Conservation (phyloP, 2,329 filamentous ascomycete genomes). For the Macrophomina tecta region DNA sequence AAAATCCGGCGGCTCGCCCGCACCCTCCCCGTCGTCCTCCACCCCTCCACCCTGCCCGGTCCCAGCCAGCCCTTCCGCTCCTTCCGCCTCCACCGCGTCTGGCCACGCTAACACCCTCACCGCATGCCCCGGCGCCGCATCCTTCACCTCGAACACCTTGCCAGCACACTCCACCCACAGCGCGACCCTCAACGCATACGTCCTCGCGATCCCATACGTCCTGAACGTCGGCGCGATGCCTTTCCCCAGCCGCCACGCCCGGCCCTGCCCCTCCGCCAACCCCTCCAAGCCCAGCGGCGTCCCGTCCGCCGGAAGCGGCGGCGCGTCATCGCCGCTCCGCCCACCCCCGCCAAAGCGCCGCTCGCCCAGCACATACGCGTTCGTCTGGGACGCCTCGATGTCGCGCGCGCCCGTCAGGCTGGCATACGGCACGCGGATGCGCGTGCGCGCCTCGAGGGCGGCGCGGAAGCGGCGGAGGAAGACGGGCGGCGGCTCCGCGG, state of each 20-base stretch:
- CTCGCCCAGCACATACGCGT: not conserved
- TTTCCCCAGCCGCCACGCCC: not conserved
- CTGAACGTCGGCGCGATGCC: conserved; percentile 35
- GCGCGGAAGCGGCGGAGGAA: conserved; percentile 37
- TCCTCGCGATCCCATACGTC: conserved; percentile 36
- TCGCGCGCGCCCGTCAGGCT: not conserved
- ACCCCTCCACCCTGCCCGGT: not conserved
- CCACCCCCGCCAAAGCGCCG: not conserved
- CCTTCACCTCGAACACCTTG: conserved; percentile 34
- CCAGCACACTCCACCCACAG: conserved; percentile 39
- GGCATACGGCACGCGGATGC: conserved; percentile 32
- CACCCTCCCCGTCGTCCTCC: not conserved
- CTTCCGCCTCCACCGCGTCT: no score
- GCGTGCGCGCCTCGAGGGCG: conserved; percentile 31
- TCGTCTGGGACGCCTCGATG: no score
- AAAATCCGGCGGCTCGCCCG: no score
- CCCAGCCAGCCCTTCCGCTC: not conserved
- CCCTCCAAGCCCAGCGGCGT: not conserved
- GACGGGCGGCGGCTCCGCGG: conserved; percentile 36
- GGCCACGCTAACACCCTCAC: conserved; percentile 28
- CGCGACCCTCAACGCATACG: conserved; percentile 36
- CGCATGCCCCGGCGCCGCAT: conserved; percentile 27
- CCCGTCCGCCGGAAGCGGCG: not conserved
- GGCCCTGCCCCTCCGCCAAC: conserved; percentile 21
- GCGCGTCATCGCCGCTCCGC: not conserved